These are phyloP conservation scores for Peniophora sp. DNA, from an alignment of 1,284 basidiomycete genomes.

Conservation along the genomic window DNA sequence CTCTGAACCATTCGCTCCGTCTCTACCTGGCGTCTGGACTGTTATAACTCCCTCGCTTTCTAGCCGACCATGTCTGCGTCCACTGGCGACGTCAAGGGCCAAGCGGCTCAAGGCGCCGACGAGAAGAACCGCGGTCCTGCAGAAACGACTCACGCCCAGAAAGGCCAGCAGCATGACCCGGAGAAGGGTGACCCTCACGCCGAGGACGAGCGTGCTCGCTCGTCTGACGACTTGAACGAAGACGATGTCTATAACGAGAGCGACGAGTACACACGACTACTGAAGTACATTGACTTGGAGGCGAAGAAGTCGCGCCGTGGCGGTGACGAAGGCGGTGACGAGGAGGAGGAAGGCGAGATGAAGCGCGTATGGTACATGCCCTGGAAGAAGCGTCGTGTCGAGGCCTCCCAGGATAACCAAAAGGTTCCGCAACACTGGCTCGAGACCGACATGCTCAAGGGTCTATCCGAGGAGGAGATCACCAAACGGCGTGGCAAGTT, in stretches of 20 bases:
- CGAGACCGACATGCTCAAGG: conserved; percentile 35
- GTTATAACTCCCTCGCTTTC: too few relatives aligned
- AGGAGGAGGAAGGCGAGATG: conserved; percentile 11
- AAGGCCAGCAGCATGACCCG: conserved; percentile 5
- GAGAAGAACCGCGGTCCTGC: conserved; percentile 2
- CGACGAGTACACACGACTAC: conserved; percentile 14
- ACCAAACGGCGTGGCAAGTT: conserved; percentile 20
- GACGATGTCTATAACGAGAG: conserved; percentile 6
- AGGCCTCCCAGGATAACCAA: conserved; percentile 9
- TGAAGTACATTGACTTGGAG: conserved; percentile 14
- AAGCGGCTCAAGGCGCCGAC: neutral
- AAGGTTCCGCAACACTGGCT: conserved; percentile 32
- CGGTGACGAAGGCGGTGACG: conserved; percentile 7
- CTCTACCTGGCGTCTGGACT: too few relatives aligned
- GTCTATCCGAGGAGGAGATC: conserved; percentile 32
- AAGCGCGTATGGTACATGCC: conserved; percentile 22
- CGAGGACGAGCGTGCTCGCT: conserved; percentile 8
- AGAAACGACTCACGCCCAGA: neutral
- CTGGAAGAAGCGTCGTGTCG: conserved; percentile 28
- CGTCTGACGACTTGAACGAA: neutral
- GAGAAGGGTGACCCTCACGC: conserved; percentile 10
- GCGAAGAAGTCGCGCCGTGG: conserved; percentile 6
- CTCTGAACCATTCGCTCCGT: too few relatives aligned
- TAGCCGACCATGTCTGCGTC: conserved; percentile 7
- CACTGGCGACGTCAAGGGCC: neutral